These are phyloP conservation scores for Ophiocordyceps robertsii DNA, from an alignment of 2,329 filamentous ascomycete genomes.

Conservation along the genomic window DNA sequence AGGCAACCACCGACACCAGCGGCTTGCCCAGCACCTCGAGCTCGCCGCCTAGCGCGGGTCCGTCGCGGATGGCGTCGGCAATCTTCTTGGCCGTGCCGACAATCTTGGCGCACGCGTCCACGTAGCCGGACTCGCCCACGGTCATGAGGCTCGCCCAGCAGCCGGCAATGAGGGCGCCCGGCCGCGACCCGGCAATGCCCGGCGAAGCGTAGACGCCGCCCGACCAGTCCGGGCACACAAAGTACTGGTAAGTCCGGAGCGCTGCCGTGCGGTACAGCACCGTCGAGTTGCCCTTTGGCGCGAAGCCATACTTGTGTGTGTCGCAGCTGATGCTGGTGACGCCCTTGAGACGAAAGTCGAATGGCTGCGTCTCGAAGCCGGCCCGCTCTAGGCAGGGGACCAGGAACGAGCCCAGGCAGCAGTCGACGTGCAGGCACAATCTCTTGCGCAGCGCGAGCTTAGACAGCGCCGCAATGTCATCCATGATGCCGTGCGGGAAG, in stretches of 20 bases:
- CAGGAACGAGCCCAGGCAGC: constrained; percentile 91
- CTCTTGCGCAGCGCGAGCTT: constrained; percentile 67
- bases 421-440: constrained; percentile 89
- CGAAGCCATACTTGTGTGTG: constrained; percentile 98
- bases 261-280: constrained; percentile 73
- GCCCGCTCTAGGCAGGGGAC: constrained; percentile 84
- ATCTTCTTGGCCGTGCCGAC: constrained; percentile 79
- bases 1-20: constrained; percentile 81
- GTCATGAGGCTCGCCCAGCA: constrained; percentile 91
- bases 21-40: constrained; percentile 74
- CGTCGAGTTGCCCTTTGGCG: constrained; percentile 92
- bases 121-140: constrained; percentile 77
- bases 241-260: constrained; percentile 86
- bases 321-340: constrained; percentile 94
- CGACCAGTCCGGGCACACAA: constrained; percentile 86
- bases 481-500: constrained; percentile 96
- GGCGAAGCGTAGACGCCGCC: constrained; percentile 94
- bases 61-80: constrained; percentile 56
- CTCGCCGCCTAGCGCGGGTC: constrained; percentile 55
- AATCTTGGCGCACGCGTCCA: constrained; percentile 76
- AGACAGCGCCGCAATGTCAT: constrained; percentile 79
- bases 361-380: constrained; percentile 78
- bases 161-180: constrained; percentile 85
- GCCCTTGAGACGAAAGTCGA: constrained; percentile 88
- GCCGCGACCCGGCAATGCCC: constrained; percentile 78